Evolutionary conservation across 495 filamentous ascomycete genomes (phyloP), one percentile per base, ranked within the genome.

Genomic region (Diplogelasinospora grovesii): DNA sequence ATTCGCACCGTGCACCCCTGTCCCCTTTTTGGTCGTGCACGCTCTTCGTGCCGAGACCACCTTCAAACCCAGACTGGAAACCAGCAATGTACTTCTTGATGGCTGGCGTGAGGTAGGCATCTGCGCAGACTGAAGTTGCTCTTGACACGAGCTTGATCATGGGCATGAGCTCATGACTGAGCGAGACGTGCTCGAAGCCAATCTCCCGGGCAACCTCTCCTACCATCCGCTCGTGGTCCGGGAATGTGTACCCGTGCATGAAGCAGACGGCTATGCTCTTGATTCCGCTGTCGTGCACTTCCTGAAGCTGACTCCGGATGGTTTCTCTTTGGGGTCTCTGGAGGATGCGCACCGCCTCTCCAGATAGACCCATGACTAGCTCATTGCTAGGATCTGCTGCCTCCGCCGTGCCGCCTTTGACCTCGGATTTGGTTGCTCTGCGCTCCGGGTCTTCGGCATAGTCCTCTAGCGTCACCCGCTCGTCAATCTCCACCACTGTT

Each of bases 41-140:
- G 27, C 79, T 85, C 38, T 75, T 70, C 4, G 75, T 72, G 6
- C 82, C 84, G 3, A 88, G 58, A 1, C 82, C 83, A 11, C 84
- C 81, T 21, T 70, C 70, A 50, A 90, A 89, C 0, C 83, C 83
- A 32, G 70, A 71, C 36, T 84, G 79, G 49, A 98, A 97, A 2
- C 89, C 90, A 21, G 79, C 72, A 50, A 97, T 93, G 58, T 98
- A 98, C 59, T 89, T 88, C 58, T 88, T 88, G 53, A 98, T 97
- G 8, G 89, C 85, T 0, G 92, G 92, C 2, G 92, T 97, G 4
- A 98, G 74, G 56, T 98, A 98, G 3, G 92, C 92, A 66, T 98
- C 92, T 5, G 90, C 92, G 20, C 88, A 93, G 8, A 92, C 86
- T 11, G 86, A 94, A 8, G 89, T 96, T 9, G 87, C 90, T 39